phyloP scores from a whole-genome alignment of 2,329 filamentous ascomycete species.

The Monosporascus ibericus region DNA sequence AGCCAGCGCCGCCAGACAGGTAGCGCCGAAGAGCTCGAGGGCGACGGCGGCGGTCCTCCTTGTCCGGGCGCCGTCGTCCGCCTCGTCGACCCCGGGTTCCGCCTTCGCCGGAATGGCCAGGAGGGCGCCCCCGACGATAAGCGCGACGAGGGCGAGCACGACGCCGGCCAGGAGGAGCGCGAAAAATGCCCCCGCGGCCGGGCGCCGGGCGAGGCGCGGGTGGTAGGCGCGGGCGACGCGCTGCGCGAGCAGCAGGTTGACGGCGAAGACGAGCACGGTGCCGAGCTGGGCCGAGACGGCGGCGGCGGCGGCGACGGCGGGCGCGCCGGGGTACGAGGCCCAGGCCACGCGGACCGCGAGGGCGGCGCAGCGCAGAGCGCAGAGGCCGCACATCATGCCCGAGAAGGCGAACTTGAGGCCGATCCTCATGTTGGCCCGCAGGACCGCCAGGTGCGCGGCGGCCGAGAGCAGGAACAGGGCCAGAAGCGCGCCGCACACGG shows the following conservation, averaged over 20 bases:
- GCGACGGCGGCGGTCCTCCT: slow-evolving; percentile 16
- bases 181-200: slow-evolving; percentile 44
- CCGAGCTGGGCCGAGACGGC: slow-evolving; percentile 68
- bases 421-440: slow-evolving; percentile 40
- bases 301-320: slow-evolving; percentile 49
- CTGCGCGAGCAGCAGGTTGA: slow-evolving; percentile 73
- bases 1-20: slow-evolving; percentile 55
- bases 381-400: slow-evolving; percentile 52
- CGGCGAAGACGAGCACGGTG: slow-evolving; percentile 66
- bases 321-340: slow-evolving; percentile 35
- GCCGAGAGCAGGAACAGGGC: slow-evolving; percentile 17
- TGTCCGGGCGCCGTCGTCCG: slow-evolving; percentile 39
- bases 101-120: slow-evolving; percentile 18
- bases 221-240: slow-evolving; percentile 69
- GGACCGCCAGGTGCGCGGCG: slow-evolving; percentile 17
- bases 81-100: too few relatives aligned
- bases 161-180: slow-evolving; percentile 54
- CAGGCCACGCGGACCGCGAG: slow-evolving; percentile 48
- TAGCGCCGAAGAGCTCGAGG: slow-evolving; percentile 57
- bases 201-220: slow-evolving; percentile 64
- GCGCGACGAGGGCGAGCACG: slow-evolving; percentile 53
- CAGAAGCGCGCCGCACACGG: slow-evolving; percentile 16
- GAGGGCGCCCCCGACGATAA: slow-evolving; percentile 57
- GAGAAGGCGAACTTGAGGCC: slow-evolving; percentile 57
- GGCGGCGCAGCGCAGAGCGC: slow-evolving; percentile 46